These are phyloP conservation scores for Penicillium sp. DNA, from an alignment of 2,329 filamentous ascomycete species.

Conservation along the genomic window DNA sequence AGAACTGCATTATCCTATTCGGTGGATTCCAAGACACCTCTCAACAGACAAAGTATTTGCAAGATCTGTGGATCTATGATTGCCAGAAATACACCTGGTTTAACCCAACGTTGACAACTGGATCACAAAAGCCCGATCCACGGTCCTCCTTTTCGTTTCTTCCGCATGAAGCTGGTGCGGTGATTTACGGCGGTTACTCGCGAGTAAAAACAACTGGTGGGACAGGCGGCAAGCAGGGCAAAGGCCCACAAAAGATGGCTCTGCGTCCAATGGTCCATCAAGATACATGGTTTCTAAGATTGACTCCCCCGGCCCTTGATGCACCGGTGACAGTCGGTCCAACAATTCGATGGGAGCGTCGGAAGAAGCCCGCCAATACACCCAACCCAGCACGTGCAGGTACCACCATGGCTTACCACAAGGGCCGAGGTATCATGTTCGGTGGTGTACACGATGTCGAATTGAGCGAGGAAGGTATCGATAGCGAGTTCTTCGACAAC, in stretches of 20 bases:
- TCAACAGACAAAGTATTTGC: conserved; percentile 87
- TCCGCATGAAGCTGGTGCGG: conserved; percentile 82
- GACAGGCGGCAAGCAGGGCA: conserved; percentile 55
- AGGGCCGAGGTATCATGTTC: conserved; percentile 85
- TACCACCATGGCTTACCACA: conserved; percentile 89
- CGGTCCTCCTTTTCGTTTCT: conserved; percentile 87
- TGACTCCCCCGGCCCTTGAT: conserved; percentile 65
- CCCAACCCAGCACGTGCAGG: conserved; percentile 80
- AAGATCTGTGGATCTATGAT: conserved; percentile 94
- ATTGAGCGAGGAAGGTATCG: conserved; percentile 86
- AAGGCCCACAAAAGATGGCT: conserved; percentile 59
- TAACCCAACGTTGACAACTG: conserved; percentile 65
- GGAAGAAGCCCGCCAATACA: conserved; percentile 85
- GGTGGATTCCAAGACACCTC: conserved; percentile 97
- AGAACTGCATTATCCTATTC: conserved; percentile 88
- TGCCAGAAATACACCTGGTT: conserved; percentile 81
- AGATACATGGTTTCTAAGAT: conserved; percentile 87
- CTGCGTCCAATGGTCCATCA: conserved; percentile 86
- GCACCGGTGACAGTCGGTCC: conserved; percentile 61
- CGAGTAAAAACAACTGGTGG: conserved; percentile 67
- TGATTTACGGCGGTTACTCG: conserved; percentile 90
- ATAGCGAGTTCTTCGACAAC: conserved; percentile 93
- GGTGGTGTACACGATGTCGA: conserved; percentile 93
- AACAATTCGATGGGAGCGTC: conserved; percentile 78
- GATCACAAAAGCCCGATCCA: conserved; percentile 80